Percentiles rank a stretch among this genome's conserved stretches.
Evolutionary conservation across 2,329 filamentous ascomycete species (phyloP).

Genomic region (Penicillium sp.): DNA sequence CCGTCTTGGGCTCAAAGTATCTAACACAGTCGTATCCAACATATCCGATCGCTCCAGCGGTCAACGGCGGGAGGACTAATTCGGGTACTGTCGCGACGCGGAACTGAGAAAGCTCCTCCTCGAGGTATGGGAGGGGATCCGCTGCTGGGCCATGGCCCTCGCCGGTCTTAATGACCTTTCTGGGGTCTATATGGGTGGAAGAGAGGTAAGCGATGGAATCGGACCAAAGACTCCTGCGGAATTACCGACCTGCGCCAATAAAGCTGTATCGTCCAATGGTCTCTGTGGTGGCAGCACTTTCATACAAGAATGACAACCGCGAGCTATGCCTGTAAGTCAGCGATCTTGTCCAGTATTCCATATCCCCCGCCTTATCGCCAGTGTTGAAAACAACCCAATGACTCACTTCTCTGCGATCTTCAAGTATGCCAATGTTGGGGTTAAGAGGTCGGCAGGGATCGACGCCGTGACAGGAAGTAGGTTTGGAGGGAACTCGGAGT

Average conservation of each 20-base stretch:
- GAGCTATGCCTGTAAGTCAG: constrained; percentile 46
- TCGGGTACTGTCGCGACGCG: constrained; percentile 81
- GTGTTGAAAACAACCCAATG: constrained; percentile 4
- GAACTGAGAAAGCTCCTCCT: constrained; percentile 74
- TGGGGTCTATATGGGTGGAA: constrained; percentile 49
- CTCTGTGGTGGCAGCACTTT: constrained; percentile 88
- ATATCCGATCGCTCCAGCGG: constrained; percentile 91
- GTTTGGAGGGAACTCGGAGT: constrained; percentile 64
- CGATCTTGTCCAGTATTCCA: constrained; percentile 4
- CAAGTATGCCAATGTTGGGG: constrained; percentile 90
- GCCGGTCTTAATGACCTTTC: constrained; percentile 82
- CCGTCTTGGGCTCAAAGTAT: constrained; percentile 98
- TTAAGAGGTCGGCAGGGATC: constrained; percentile 88
- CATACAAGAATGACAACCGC: constrained; percentile 88
- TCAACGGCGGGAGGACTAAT: constrained; percentile 78
- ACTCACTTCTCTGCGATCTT: constrained; percentile 76
- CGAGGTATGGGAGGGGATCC: constrained; percentile 80
- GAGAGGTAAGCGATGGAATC: constrained; percentile 12
- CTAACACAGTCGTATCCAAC: constrained; percentile 96
- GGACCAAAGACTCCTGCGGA: background rate
- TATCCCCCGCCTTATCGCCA: constrained; percentile 5
- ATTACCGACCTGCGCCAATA: constrained; percentile 68
- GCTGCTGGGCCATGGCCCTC: constrained; percentile 78
- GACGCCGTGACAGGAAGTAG: constrained; percentile 80
- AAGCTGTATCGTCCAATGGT: constrained; percentile 95